A percentile compares a stretch with the other conserved stretches of the same genome.
Evolutionary conservation across 768 basidiomycete genomes (phyloP).

Genomic region (Termitomyces sp.): DNA sequence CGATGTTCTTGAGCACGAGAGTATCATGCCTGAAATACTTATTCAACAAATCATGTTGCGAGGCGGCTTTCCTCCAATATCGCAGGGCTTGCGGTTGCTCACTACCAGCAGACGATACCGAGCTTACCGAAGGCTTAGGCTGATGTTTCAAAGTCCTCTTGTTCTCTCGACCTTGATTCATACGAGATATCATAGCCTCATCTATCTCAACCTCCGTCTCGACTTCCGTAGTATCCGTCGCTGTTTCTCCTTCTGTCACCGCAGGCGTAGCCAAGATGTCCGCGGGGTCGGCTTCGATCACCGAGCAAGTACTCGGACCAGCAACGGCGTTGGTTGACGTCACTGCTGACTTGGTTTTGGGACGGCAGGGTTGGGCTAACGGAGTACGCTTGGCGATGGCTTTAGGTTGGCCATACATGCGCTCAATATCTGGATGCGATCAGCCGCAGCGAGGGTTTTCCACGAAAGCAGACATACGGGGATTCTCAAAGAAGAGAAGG

Average conservation of each 20-base stretch:
- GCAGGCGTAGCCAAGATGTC: conserved; percentile 48
- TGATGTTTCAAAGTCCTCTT: conserved; percentile 23
- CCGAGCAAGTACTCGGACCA: conserved; percentile 10
- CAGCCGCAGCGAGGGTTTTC: not conserved
- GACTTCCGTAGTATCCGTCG: conserved; percentile 58
- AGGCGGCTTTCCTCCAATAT: conserved; percentile 30
- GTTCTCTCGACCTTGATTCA: conserved; percentile 4
- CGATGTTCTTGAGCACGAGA: conserved; percentile 74
- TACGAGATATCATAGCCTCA: not conserved
- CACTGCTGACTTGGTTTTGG: not conserved
- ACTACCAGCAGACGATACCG: conserved; percentile 20
- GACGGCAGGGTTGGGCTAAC: conserved; percentile 22
- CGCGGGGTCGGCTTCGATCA: conserved; percentile 17
- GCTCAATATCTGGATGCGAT: conserved; percentile 71
- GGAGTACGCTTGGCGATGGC: conserved; percentile 84
- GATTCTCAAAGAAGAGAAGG: conserved; percentile 93
- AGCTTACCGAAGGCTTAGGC: conserved; percentile 27
- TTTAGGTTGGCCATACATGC: conserved; percentile 90
- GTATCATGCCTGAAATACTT: conserved; percentile 88
- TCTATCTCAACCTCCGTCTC: conserved; percentile 55
- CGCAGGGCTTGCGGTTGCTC: conserved; percentile 4
- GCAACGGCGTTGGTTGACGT: conserved; percentile 8
- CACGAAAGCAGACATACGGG: conserved; percentile 54
- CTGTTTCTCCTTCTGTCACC: conserved; percentile 66
- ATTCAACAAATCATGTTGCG: conserved; percentile 86